These are phyloP conservation scores for Wickerhamomyces strasburgensis DNA, from an alignment of 805 yeast species.

Conservation along the genomic window DNA sequence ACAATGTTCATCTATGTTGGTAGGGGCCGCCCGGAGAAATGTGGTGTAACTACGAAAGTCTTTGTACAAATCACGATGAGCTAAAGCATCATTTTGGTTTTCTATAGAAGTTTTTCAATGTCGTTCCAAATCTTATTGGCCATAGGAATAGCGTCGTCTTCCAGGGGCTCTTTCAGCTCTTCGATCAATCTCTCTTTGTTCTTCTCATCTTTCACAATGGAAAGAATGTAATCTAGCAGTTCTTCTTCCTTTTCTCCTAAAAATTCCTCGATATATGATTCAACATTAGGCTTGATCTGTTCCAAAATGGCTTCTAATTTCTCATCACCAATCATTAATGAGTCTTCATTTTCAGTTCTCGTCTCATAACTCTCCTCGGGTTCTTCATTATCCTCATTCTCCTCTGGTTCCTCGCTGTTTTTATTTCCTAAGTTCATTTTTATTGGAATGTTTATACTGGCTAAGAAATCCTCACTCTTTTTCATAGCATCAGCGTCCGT, in stretches of 20 bases:
- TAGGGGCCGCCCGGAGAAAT: too few species aligned
- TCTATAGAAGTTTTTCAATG: conserved; percentile 3
- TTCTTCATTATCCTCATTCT: conserved; percentile 12
- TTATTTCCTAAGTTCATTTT: conserved; percentile 8
- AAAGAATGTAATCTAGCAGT: conserved; percentile 38
- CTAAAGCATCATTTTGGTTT: background rate
- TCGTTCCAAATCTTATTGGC: conserved; percentile 37
- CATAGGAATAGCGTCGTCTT: conserved; percentile 41
- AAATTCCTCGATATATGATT: conserved; percentile 43
- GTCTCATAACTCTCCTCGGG: background rate
- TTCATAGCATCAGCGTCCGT: conserved; percentile 20
- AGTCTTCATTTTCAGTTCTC: background rate
- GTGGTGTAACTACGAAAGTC: too few species aligned
- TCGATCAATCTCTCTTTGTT: conserved; percentile 30
- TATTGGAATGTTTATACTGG: conserved; percentile 16
- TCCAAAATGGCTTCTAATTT: conserved; percentile 17
- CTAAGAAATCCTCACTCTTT: conserved; percentile 15
- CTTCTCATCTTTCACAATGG: conserved; percentile 32
- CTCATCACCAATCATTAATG: conserved; percentile 4
- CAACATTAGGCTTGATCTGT: conserved; percentile 32
- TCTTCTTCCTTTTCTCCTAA: conserved; percentile 51
- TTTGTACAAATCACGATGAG: background rate
- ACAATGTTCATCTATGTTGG: too few species aligned
- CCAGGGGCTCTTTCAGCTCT: conserved; percentile 47
- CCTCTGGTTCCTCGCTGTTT: conserved; percentile 4